Conservation (phyloP, 1,284 basidiomycete species). For the Thecaphora thlaspeos region DNA sequence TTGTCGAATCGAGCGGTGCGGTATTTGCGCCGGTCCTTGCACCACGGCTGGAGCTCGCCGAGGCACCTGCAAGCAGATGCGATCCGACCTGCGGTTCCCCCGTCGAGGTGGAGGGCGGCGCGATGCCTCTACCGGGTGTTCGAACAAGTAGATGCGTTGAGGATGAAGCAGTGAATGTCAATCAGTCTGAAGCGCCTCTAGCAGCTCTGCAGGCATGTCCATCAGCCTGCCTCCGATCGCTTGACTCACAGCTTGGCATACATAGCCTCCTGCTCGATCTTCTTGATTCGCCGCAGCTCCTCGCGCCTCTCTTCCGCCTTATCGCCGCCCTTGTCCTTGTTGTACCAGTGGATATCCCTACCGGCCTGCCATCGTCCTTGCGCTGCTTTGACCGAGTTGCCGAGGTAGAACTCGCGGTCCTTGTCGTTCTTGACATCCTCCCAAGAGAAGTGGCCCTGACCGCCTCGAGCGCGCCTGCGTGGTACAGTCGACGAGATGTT, state of each 20-base stretch:
- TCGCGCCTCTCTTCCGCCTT: conserved; percentile 26
- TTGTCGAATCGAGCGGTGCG: conserved; percentile 12
- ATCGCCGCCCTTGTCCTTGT: conserved; percentile 31
- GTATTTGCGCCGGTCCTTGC: conserved; percentile 32
- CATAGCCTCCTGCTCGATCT: conserved; percentile 48
- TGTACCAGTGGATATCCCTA: conserved; percentile 56
- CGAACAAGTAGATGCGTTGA: neutral
- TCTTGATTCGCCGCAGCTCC: conserved; percentile 47
- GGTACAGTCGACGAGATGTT: no score
- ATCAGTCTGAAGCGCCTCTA: neutral
- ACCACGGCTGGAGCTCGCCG: conserved; percentile 7
- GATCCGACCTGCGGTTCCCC: conserved; percentile 13
- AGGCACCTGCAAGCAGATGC: conserved; percentile 21
- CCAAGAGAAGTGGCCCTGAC: conserved; percentile 53
- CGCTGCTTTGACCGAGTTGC: conserved; percentile 53
- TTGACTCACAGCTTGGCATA: conserved; percentile 33
- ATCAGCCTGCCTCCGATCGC: no score
- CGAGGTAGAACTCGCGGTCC: conserved; percentile 55
- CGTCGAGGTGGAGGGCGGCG: conserved; percentile 8
- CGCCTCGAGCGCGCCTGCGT: no score
- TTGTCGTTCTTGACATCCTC: conserved; percentile 50
- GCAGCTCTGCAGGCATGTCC: no score
- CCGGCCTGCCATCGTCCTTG: conserved; percentile 55
- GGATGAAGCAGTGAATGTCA: neutral
- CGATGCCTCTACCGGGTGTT: conserved; percentile 4